Evolutionary conservation across 306 rosid species (phyloP).

Genomic region (Vigna nakashimae): DNA sequence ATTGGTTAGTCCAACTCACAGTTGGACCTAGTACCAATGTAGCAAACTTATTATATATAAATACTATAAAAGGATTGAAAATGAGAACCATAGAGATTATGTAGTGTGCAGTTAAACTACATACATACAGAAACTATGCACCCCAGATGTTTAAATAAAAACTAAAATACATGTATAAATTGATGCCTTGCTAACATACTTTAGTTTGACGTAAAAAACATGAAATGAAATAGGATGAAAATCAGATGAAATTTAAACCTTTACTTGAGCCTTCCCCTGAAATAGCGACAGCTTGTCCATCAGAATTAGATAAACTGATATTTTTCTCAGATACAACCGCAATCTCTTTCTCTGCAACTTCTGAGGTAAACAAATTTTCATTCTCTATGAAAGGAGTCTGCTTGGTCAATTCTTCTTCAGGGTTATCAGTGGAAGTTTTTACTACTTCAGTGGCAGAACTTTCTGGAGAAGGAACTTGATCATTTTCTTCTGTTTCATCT

Average conservation of each 20-base stretch:
- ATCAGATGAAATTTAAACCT: slow-evolving; percentile 46
- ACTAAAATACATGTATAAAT: slow-evolving; percentile 7
- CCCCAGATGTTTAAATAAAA: slow-evolving; percentile 18
- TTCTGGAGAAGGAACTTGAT: slow-evolving; percentile 43
- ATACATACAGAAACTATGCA: background rate
- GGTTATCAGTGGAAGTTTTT: slow-evolving; percentile 23
- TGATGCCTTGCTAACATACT: background rate
- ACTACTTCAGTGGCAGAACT: slow-evolving; percentile 41
- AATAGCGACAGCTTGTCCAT: slow-evolving; percentile 41
- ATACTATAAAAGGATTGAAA: slow-evolving; percentile 1
- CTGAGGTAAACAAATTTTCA: slow-evolving; percentile 26
- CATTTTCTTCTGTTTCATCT: slow-evolving; percentile 45
- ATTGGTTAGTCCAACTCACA: slow-evolving; percentile 38
- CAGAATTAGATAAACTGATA: slow-evolving; percentile 35
- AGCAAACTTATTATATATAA: slow-evolving; percentile 9
- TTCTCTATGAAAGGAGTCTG: slow-evolving; percentile 28
- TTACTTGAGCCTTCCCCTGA: slow-evolving; percentile 46
- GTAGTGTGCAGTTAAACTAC: background rate
- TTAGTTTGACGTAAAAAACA: slow-evolving; percentile 28
- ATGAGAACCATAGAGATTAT: slow-evolving; percentile 1
- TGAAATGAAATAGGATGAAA: slow-evolving; percentile 15
- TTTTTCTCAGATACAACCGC: slow-evolving; percentile 25
- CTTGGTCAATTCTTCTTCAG: slow-evolving; percentile 42
- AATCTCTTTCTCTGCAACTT: slow-evolving; percentile 45
- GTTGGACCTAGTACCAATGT: background rate